Base-by-base conservation (phyloP, 768 basidiomycete genomes). In the Dacryopinax primogenitus region DNA sequence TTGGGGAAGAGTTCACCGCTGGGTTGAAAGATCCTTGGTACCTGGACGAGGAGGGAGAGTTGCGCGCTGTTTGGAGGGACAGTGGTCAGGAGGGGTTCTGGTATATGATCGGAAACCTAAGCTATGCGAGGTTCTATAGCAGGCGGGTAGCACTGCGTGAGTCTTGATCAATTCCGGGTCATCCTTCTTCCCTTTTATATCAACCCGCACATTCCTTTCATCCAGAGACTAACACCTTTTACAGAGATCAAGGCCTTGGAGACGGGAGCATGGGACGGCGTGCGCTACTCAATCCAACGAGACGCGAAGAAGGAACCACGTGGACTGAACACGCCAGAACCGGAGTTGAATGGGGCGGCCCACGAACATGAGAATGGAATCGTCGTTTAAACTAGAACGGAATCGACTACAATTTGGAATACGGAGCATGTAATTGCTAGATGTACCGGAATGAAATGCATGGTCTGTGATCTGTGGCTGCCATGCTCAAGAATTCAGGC, bases 191-290 rank as follows among this genome's bases (percentile, higher is more conserved):
- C 67, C 3, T 18, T n/a, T n/a, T n/a, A n/a, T 41, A 9, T 37
- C 41, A 6, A 23, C 23, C 18, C 7, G 4, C 18, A 18, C 18
- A 44, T 44, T 6, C 41, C 41, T 23, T 44, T 15, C 41, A 6
- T 18, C 1, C 30, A 23, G 1, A 62, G 39, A 21, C 35, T 51
- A 2, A 62, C 63, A 35, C 58, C 61, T 65, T 61, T 3, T 7
- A 61, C 71, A 87, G 86, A 87, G 74, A 87, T 88, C 71, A 87
- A 86, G 71, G 86, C 86, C 0, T 79, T 81, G 28, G 81, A 86
- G 66, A 82, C 83, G 66, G 78, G 78, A 0, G 3, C 83, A 33
- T 78, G 51, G 51, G 51, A 58, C 18, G 51, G 51, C 30, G 51
- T 30, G 30, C 11, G 51, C 26, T 58, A 58, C 26, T 58, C 51